phyloP scores from a whole-genome alignment of 768 basidiomycete species.

The Astraeus odoratus region DNA sequence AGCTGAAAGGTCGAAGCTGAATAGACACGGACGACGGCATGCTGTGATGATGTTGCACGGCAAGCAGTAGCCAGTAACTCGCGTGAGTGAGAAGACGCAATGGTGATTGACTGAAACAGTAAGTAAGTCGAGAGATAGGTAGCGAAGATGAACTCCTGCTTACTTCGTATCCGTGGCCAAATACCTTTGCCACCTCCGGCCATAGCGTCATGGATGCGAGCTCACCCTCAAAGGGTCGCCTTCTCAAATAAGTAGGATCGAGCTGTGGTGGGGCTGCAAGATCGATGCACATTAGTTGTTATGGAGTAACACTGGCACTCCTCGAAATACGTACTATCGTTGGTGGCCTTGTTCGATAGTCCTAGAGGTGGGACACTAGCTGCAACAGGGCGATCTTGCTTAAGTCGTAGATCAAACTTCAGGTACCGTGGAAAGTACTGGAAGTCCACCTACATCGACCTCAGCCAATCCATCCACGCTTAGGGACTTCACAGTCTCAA shows the following conservation, averaged over 20 bases:
- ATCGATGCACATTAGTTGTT: not conserved
- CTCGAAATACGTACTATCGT: slow-evolving; percentile 41
- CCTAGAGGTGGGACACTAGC: slow-evolving; percentile 93
- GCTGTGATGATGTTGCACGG: slow-evolving; percentile 80
- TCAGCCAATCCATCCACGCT: slow-evolving; percentile 41
- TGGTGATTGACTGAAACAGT: slow-evolving; percentile 61
- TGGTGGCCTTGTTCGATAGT: slow-evolving; percentile 88
- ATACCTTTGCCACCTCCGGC: slow-evolving; percentile 96
- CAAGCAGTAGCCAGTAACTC: slow-evolving; percentile 82
- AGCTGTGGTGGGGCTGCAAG: slow-evolving; percentile 13
- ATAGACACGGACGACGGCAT: slow-evolving; percentile 84
- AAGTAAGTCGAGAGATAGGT: not conserved
- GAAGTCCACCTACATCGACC: slow-evolving; percentile 38
- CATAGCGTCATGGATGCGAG: slow-evolving; percentile 83
- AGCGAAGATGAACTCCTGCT: slow-evolving; percentile 7
- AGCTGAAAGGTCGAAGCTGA: slow-evolving; percentile 64
- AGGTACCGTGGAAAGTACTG: not conserved
- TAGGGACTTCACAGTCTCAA: slow-evolving; percentile 51
- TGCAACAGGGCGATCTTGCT: slow-evolving; percentile 61
- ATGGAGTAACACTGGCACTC: not conserved
- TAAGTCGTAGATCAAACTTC: not conserved
- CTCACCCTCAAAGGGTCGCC: slow-evolving; percentile 85
- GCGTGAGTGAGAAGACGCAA: slow-evolving; percentile 67
- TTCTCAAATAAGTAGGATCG: slow-evolving; percentile 11
- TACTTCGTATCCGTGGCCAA: slow-evolving; percentile 97